phyloP scores from a whole-genome alignment of 2,329 filamentous ascomycete species.

The Cryphonectria carpinicola region DNA sequence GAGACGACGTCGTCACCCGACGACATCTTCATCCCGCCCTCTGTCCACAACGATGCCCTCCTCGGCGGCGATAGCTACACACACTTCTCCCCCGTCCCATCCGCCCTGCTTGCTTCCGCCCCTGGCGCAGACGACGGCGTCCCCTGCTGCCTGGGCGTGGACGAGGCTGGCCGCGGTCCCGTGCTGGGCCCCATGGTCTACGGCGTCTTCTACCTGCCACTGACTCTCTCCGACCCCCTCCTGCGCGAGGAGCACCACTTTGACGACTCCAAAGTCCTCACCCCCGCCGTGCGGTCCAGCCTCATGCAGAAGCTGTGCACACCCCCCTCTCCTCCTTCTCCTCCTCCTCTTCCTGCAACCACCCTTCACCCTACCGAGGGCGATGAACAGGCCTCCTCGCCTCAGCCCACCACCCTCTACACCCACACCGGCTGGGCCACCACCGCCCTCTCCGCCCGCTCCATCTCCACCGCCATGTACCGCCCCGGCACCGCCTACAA shows the following conservation, averaged over 20 bases:
- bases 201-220: conserved; percentile 74
- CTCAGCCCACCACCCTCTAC: conserved; percentile 49
- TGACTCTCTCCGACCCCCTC: conserved; percentile 70
- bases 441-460: conserved; percentile 77
- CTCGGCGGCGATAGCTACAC: conserved; percentile 70
- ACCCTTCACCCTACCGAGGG: background rate
- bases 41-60: conserved; percentile 61
- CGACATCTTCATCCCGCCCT: conserved; percentile 67
- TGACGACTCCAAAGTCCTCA: conserved; percentile 93
- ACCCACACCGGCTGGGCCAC: conserved; percentile 79
- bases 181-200: conserved; percentile 85
- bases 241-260: conserved; percentile 82
- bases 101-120: conserved; percentile 54
- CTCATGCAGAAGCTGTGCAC: conserved; percentile 75
- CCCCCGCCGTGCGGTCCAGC: conserved; percentile 72
- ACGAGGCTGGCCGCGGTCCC: conserved; percentile 91
- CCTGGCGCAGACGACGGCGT: conserved; percentile 41
- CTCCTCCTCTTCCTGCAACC: too few species aligned
- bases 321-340: background rate
- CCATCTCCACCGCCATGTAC: conserved; percentile 82
- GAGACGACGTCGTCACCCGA: conserved; percentile 33
- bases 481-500: conserved; percentile 72
- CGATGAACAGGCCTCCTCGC: too few species aligned
- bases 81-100: conserved; percentile 71
- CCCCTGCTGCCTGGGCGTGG: conserved; percentile 82